phyloP scores from a whole-genome alignment of 352 stramenopile genomes.

The Globisporangium okanoganense region DNA sequence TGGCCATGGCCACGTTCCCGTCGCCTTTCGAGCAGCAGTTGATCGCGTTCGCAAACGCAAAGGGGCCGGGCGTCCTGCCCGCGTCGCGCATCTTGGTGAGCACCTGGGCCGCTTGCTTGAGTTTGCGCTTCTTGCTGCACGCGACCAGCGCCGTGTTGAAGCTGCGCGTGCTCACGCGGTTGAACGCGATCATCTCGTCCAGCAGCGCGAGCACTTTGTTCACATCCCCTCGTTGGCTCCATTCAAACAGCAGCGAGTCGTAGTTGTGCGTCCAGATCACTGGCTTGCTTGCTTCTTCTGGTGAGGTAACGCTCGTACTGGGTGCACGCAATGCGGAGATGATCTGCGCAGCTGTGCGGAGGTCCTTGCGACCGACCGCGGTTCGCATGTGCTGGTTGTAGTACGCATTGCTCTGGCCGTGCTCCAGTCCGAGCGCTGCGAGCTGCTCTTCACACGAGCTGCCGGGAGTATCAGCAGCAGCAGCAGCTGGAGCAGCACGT shows the following conservation, averaged over 20 bases:
- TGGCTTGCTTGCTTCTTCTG: constrained; percentile 10
- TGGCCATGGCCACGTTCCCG: constrained; percentile 26
- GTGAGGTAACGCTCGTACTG: constrained; percentile 17
- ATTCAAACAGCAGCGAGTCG: constrained; percentile 52
- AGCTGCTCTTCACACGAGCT: constrained; percentile 3
- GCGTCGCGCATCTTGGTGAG: constrained; percentile 39
- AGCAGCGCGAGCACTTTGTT: constrained; percentile 45
- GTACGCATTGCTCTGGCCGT: constrained; percentile 30
- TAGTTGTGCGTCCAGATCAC: constrained; percentile 47
- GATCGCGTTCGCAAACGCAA: constrained; percentile 58
- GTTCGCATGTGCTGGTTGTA: constrained; percentile 41
- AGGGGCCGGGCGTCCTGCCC: constrained; percentile 25
- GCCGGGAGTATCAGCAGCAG: background rate
- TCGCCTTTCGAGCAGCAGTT: constrained; percentile 53
- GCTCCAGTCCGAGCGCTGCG: constrained; percentile 7
- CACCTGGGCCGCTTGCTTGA: constrained; percentile 34
- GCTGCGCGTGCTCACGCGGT: constrained; percentile 38
- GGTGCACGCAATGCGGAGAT: constrained; percentile 1
- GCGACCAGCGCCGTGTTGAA: constrained; percentile 73
- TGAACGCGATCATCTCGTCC: constrained; percentile 38
- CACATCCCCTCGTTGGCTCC: constrained; percentile 33
- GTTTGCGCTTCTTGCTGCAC: constrained; percentile 43
- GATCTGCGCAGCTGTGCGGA: constrained; percentile 26
- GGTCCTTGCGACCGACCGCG: constrained; percentile 26
- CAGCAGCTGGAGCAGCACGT: background rate